Percentiles rank a stretch among this genome's conserved stretches.
Conservation (phyloP, 1,284 basidiomycete genomes). For the Leccinum subspadiceum region DNA sequence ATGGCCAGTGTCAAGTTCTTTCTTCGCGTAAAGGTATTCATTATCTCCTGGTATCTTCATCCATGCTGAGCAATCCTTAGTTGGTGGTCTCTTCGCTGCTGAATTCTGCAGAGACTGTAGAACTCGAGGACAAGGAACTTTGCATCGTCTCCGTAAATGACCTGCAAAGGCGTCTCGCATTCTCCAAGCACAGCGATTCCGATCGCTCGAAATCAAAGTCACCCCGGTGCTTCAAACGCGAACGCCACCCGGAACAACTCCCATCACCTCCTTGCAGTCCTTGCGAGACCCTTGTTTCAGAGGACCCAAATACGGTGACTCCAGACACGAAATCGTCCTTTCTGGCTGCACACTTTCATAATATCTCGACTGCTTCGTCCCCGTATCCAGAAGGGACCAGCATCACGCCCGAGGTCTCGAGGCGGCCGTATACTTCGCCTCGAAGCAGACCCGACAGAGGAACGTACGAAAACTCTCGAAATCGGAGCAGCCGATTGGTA, state of each 20-base stretch:
- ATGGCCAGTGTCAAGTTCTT: slow-evolving; percentile 69
- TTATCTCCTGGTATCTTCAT: slow-evolving; percentile 5
- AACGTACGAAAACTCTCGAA: slow-evolving; percentile 14
- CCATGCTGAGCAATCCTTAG: slow-evolving; percentile 34
- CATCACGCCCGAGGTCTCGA: slow-evolving; percentile 22
- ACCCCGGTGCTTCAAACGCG: slow-evolving; percentile 44
- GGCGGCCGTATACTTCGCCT: slow-evolving; percentile 62
- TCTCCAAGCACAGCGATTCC: slow-evolving; percentile 56
- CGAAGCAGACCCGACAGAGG: slow-evolving; percentile 41
- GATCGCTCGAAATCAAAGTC: slow-evolving; percentile 60
- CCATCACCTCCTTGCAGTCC: slow-evolving; percentile 36
- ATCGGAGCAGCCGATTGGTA: slow-evolving; percentile 19
- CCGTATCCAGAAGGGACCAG: slow-evolving; percentile 25
- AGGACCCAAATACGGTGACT: slow-evolving; percentile 12
- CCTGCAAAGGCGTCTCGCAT: slow-evolving; percentile 63
- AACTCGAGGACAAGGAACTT: slow-evolving; percentile 67
- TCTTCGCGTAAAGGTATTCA: slow-evolving; percentile 60
- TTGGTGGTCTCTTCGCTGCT: slow-evolving; percentile 55
- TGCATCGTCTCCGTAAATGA: slow-evolving; percentile 66
- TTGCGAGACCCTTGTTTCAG: slow-evolving; percentile 4
- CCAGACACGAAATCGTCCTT: slow-evolving; percentile 4
- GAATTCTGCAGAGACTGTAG: slow-evolving; percentile 57
- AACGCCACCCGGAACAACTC: slow-evolving; percentile 37
- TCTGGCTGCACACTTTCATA: slow-evolving; percentile 23
- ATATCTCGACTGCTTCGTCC: slow-evolving; percentile 34